Conservation (phyloP, 805 yeast species). For the Pachysolen tannophilus region DNA sequence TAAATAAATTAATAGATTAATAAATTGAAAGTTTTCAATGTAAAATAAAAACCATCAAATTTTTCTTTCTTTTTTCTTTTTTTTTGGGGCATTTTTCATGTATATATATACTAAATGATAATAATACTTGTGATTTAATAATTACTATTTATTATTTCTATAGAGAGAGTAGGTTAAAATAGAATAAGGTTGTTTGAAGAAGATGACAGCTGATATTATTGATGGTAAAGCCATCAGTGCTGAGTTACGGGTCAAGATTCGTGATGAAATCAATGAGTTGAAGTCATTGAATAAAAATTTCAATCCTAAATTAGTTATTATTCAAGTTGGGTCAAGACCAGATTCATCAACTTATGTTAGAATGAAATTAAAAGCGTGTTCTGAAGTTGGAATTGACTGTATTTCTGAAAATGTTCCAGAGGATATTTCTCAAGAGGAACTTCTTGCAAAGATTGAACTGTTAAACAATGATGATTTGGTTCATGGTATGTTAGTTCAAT, state of each 20-base stretch:
- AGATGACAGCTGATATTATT: conserved; percentile 29
- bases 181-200: no score
- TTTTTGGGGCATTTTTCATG: no score
- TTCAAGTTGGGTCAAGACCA: conserved; percentile 72
- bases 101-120: no score
- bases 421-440: conserved; percentile 43
- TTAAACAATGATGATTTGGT: conserved; percentile 53
- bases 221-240: conserved; percentile 52
- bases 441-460: conserved; percentile 43
- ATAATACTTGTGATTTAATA: no score
- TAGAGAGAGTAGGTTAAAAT: no score
- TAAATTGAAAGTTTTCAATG: no score
- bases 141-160: no score
- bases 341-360: conserved; percentile 78
- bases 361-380: conserved; percentile 74
- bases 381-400: conserved; percentile 60
- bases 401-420: conserved; percentile 52
- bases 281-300: conserved; percentile 43
- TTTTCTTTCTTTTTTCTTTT: no score
- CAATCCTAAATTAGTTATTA: conserved; percentile 57
- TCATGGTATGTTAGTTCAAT: conserved; percentile 69
- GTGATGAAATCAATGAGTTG: conserved; percentile 31
- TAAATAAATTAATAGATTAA: no score
- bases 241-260: conserved; percentile 41
- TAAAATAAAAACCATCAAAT: no score